Evolutionary conservation across 2,329 filamentous ascomycete species (phyloP), one percentile per base, ranked within the genome.

Genomic region (Grosmannia clavigera): DNA sequence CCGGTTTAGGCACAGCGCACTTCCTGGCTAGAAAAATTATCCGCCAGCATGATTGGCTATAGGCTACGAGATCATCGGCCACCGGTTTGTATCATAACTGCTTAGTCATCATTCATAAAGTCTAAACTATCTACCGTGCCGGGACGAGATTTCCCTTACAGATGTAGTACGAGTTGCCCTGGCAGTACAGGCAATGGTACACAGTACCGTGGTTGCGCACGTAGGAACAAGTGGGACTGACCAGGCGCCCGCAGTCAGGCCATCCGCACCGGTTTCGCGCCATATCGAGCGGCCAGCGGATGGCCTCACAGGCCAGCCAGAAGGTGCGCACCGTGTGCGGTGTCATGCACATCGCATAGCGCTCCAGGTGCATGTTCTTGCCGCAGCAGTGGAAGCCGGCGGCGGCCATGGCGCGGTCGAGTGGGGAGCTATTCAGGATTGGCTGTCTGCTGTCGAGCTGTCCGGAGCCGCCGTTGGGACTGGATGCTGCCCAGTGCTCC

Each of bases 181-280:
- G 16, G 33, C 62, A 64, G 5, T 31, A n/a, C 25, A 54, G 14
- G 22, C 62, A 63, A 43, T 53, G 56, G 29, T 33, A 48, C 6
- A 53, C n/a, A 7, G 3, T 14, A 1, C 6, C 14, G 3, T 25
- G 22, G 9, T 31, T 14, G 9, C 53, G 57, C 22, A 5, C 1
- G 31, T 58, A 62, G 1, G 2, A 2, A 40, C 56, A 59, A 1
- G 3, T 5, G 11, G 58, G 54, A 19, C 57, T 5, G 33, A 64
- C 33, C 7, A 54, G 31, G 22, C 22, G 46, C 14, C 48, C 3
- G 57, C 63, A 65, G 61, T 65, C 63, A 33, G 59, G 56, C 63
- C 63, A 65, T 0, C 51, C 63, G 48, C 62, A 65, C 38, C 22
- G 55, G 59, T 19, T 16, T 16, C 29, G 31, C 29, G 19, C n/a